These are phyloP conservation scores for Gynostemma pentaphyllum DNA, from an alignment of 306 rosid species.

Conservation along the genomic window DNA sequence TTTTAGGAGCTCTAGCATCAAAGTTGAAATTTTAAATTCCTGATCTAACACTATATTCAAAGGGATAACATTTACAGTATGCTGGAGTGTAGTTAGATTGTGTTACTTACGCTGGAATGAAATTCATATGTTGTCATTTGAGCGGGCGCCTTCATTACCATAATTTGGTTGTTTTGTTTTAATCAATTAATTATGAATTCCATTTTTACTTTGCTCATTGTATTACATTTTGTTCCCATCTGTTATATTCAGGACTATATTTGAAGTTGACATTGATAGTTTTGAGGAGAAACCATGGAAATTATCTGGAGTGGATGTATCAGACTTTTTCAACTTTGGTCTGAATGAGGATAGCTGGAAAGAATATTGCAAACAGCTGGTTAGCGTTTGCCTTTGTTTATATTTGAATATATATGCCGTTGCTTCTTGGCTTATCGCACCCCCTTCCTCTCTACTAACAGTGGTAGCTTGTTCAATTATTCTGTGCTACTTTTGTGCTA, in stretches of 20 bases:
- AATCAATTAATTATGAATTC: neutral
- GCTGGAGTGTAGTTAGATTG: neutral
- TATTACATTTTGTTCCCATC: slow-evolving; percentile 12
- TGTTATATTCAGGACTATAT: slow-evolving; percentile 67
- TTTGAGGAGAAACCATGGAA: slow-evolving; percentile 98
- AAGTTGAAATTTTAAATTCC: neutral
- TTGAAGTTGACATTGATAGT: slow-evolving; percentile 81
- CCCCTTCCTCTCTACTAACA: neutral
- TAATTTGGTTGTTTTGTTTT: neutral
- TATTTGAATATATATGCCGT: slow-evolving; percentile 3
- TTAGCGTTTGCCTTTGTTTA: slow-evolving; percentile 19
- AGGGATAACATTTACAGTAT: neutral
- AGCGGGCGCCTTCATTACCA: neutral
- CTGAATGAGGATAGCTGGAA: slow-evolving; percentile 93
- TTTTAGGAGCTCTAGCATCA: neutral
- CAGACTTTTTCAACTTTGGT: slow-evolving; percentile 91
- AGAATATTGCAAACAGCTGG: slow-evolving; percentile 98
- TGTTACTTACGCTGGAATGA: neutral
- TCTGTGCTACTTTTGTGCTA: neutral
- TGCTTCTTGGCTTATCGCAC: slow-evolving; percentile 7
- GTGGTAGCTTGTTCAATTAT: neutral
- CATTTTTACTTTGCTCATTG: slow-evolving; percentile 2
- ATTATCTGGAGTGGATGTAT: slow-evolving; percentile 57
- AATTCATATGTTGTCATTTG: neutral
- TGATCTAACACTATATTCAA: neutral